Evolutionary conservation across 129 eudicot species (phyloP).

Genomic region (Escallonia rubra): DNA sequence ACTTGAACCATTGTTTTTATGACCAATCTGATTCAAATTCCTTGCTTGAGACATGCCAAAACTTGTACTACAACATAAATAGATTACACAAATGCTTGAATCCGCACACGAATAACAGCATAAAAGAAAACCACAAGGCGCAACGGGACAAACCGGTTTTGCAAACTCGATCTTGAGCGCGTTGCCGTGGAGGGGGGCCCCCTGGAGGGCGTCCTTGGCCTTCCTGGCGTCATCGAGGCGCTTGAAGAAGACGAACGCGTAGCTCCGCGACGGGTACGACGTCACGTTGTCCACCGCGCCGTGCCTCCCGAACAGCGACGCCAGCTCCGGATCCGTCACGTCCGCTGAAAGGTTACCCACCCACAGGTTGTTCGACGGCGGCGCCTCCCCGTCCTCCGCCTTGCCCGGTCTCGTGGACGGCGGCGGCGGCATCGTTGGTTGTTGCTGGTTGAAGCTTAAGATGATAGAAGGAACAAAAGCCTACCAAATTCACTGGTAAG

Average conservation of each 20-base stretch:
- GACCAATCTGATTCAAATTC: too few relatives aligned
- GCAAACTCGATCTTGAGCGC: conserved; percentile 53
- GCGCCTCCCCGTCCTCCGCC: neutral
- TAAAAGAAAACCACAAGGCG: too few relatives aligned
- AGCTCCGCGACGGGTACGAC: conserved; percentile 24
- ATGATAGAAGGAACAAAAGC: too few relatives aligned
- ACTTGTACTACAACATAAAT: too few relatives aligned
- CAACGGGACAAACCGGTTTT: conserved; percentile 31
- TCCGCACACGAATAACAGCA: too few relatives aligned
- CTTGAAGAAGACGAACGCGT: conserved; percentile 39
- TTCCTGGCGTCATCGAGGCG: conserved; percentile 27
- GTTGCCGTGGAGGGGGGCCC: conserved; percentile 21
- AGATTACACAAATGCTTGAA: too few relatives aligned
- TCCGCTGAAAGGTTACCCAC: conserved; percentile 40
- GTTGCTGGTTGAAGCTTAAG: neutral
- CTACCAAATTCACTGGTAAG: too few relatives aligned
- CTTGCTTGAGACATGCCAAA: too few relatives aligned
- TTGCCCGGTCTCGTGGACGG: neutral
- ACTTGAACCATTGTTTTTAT: too few relatives aligned
- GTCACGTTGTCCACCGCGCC: conserved; percentile 40
- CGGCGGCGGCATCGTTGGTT: neutral
- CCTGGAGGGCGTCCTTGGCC: conserved; percentile 33
- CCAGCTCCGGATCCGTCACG: conserved; percentile 37
- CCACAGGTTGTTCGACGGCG: conserved; percentile 46
- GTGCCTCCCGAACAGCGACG: conserved; percentile 21